A percentile compares a stretch with the other conserved stretches of the same genome.
Conservation (phyloP, 345 rosid genomes). For the Noccaea bulbosa region DNA sequence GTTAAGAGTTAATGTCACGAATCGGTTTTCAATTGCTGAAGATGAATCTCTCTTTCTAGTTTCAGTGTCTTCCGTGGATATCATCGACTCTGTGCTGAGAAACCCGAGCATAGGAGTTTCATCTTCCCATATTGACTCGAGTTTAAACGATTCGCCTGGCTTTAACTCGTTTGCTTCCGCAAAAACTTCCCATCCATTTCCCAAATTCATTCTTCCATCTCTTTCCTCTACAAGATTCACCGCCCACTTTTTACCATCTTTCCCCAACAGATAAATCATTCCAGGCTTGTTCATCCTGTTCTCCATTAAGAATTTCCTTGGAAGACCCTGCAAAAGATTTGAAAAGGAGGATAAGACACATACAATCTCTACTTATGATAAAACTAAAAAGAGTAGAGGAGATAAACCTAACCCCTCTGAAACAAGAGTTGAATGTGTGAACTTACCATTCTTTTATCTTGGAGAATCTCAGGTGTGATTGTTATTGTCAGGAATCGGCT, state of each 20-base stretch:
- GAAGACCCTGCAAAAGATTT: background rate
- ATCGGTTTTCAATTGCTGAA: background rate
- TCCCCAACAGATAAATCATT: constrained; percentile 11
- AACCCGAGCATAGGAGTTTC: constrained; percentile 11
- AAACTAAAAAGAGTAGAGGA: too few species aligned
- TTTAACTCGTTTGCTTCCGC: too few species aligned
- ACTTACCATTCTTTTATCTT: constrained; percentile 9
- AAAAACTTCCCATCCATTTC: too few species aligned
- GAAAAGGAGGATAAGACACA: too few species aligned
- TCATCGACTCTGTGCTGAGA: background rate
- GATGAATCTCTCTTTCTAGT: constrained; percentile 13
- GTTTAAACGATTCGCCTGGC: background rate
- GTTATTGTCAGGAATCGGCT: constrained; percentile 16
- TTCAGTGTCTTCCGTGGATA: background rate
- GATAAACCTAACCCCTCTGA: too few species aligned
- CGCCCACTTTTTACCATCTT: constrained; percentile 13
- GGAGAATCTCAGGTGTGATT: constrained; percentile 25
- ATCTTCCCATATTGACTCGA: background rate
- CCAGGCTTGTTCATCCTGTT: constrained; percentile 24
- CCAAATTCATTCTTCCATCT: too few species aligned
- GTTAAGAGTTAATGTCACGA: too few species aligned
- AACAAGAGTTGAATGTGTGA: background rate
- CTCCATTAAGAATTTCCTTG: background rate
- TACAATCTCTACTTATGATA: too few species aligned
- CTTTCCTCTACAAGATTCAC: background rate